A percentile compares a stretch with the other conserved stretches of the same genome.
Evolutionary conservation across 768 basidiomycete genomes (phyloP).

Genomic region (Gymnopilus dilepis): DNA sequence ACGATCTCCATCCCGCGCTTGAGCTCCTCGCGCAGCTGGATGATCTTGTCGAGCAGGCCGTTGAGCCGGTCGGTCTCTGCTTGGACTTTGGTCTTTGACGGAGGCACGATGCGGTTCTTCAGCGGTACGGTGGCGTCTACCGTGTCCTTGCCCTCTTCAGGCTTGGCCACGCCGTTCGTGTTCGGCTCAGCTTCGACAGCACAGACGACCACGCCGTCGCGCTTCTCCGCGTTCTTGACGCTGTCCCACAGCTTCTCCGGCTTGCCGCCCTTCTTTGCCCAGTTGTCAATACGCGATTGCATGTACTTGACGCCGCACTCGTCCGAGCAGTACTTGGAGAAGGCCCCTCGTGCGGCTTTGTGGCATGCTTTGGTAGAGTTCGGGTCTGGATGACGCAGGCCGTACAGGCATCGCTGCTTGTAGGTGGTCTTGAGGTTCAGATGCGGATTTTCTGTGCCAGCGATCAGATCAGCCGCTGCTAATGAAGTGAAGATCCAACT

Average conservation of each 20-base stretch:
- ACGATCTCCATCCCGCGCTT: conserved; percentile 74
- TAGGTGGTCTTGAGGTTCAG: conserved; percentile 75
- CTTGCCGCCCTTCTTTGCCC: conserved; percentile 66
- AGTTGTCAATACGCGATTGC: conserved; percentile 65
- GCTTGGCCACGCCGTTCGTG: conserved; percentile 18
- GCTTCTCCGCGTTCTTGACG: conserved; percentile 70
- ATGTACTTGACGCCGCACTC: conserved; percentile 83
- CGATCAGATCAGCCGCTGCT: not conserved
- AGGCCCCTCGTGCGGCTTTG: conserved; percentile 77
- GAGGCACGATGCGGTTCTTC: conserved; percentile 29
- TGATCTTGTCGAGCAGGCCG: conserved; percentile 57
- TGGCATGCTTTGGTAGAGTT: conserved; percentile 73
- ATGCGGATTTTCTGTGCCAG: conserved; percentile 56
- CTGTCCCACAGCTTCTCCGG: conserved; percentile 73
- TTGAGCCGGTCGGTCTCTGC: conserved; percentile 64
- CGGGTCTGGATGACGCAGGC: conserved; percentile 66
- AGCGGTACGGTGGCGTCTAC: conserved; percentile 23
- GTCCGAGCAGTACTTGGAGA: conserved; percentile 93
- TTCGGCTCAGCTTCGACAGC: conserved; percentile 37
- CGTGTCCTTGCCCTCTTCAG: conserved; percentile 33
- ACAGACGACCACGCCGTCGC: conserved; percentile 71
- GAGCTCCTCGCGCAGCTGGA: conserved; percentile 64
- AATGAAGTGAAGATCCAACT: conserved; percentile 33
- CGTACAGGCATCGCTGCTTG: conserved; percentile 78
- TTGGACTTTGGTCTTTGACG: conserved; percentile 52